These are phyloP conservation scores for Sugiyamaella pinicola DNA, from an alignment of 1,139 yeast species.

Conservation along the genomic window DNA sequence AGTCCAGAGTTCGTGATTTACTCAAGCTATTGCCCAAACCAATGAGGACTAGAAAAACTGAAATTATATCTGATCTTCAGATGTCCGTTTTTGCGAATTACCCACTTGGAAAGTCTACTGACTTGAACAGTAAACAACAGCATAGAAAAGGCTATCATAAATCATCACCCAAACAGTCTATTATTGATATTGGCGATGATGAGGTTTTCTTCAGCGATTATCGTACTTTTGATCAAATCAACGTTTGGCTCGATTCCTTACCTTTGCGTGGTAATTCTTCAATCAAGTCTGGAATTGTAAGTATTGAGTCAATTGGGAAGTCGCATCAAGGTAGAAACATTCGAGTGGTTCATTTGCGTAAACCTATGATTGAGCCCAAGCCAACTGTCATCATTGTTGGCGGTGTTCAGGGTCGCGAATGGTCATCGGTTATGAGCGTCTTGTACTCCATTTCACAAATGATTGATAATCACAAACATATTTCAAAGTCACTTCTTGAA, in stretches of 20 bases:
- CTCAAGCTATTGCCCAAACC: constrained; percentile 38
- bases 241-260: constrained; percentile 62
- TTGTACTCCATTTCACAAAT: constrained; percentile 63
- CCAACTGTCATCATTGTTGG: constrained; percentile 76
- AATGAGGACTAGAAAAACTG: constrained; percentile 32
- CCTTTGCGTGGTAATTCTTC: constrained; percentile 48
- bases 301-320: constrained; percentile 67
- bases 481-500: constrained; percentile 39
- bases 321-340: constrained; percentile 74
- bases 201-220: constrained; percentile 64
- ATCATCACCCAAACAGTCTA: neutral
- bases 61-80: constrained; percentile 39
- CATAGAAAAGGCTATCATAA: neutral
- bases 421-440: constrained; percentile 77
- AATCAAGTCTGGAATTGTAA: constrained; percentile 44
- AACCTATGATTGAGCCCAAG: constrained; percentile 43
- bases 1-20: constrained; percentile 34
- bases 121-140: neutral
- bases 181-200: neutral
- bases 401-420: constrained; percentile 88
- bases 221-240: constrained; percentile 66
- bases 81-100: constrained; percentile 37
- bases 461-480: neutral
- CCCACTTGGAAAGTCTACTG: constrained; percentile 27
- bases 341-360: constrained; percentile 60